A percentile compares a stretch with the other conserved stretches of the same genome.
Evolutionary conservation across 2,329 filamentous ascomycete species (phyloP).

Genomic region (Xylaria sp.): DNA sequence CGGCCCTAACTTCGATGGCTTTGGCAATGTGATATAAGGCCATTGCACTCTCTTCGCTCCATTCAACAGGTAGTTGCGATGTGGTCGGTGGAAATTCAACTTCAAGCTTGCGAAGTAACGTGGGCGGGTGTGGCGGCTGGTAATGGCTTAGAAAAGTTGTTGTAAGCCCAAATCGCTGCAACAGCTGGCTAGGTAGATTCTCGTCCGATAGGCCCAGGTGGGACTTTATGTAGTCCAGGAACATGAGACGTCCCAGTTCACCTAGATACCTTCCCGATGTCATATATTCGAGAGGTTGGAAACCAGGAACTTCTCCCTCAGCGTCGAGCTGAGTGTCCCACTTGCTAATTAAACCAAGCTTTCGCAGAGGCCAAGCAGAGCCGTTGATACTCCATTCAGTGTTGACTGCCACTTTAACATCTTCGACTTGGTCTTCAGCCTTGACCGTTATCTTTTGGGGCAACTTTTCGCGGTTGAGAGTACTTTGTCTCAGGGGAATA

Average conservation of each 20-base stretch:
- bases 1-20: conserved; percentile 76
- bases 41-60: conserved; percentile 70
- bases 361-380: conserved; percentile 72
- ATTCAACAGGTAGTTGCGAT: conserved; percentile 63
- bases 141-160: conserved; percentile 80
- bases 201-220: conserved; percentile 54
- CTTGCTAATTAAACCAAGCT: conserved; percentile 70
- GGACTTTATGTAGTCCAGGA: conserved; percentile 71
- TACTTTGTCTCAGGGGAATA: conserved; percentile 73
- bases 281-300: conserved; percentile 88
- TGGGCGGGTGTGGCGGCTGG: conserved; percentile 62
- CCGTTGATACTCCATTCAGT: conserved; percentile 88
- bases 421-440: conserved; percentile 57
- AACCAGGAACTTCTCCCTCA: conserved; percentile 76
- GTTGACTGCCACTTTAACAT: conserved; percentile 79
- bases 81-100: conserved; percentile 64
- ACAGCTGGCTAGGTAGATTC: conserved; percentile 65
- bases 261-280: conserved; percentile 82
- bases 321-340: conserved; percentile 78
- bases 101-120: conserved; percentile 60
- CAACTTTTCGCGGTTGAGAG: conserved; percentile 72
- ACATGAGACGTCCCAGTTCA: conserved; percentile 77
- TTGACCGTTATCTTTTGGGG: conserved; percentile 61
- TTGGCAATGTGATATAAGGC: conserved; percentile 74
- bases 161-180: conserved; percentile 70